Conservation (phyloP, 306 rosid species). For the Neltuma alba region DNA sequence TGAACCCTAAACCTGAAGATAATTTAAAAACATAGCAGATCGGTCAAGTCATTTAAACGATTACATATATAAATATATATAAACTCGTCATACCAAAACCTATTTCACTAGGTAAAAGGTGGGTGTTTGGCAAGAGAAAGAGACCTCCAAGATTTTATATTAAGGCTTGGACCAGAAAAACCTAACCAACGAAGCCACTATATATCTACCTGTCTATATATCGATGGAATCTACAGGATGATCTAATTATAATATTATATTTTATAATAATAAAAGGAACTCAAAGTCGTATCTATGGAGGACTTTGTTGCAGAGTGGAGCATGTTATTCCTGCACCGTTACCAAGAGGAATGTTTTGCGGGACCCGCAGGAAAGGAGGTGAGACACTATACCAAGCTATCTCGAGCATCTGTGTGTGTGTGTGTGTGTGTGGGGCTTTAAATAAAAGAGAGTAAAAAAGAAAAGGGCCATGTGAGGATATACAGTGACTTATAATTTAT, state of each 20-base stretch:
- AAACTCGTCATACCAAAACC: neutral
- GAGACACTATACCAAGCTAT: neutral
- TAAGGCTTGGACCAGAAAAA: conserved; percentile 5
- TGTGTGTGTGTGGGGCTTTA: conserved; percentile 39
- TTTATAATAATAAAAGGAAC: neutral
- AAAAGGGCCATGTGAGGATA: conserved; percentile 31
- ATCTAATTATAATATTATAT: neutral
- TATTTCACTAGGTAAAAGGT: neutral
- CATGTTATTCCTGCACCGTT: conserved; percentile 56
- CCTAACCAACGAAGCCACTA: conserved; percentile 18
- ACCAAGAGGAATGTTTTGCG: conserved; percentile 74
- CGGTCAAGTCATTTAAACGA: neutral
- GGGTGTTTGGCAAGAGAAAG: conserved; percentile 42
- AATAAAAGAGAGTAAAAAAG: conserved; percentile 35
- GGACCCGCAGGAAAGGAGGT: conserved; percentile 52
- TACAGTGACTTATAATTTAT: conserved; percentile 29
- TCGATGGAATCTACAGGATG: neutral
- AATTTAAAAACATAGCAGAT: neutral
- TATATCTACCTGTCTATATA: neutral
- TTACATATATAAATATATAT: neutral
- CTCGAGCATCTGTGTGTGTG: neutral
- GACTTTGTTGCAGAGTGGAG: conserved; percentile 40
- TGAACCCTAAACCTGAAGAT: neutral
- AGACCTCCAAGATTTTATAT: conserved; percentile 23
- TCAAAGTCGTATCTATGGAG: conserved; percentile 9